Evolutionary conservation across 768 basidiomycete genomes (phyloP).

Genomic region (Auriscalpium orientale): DNA sequence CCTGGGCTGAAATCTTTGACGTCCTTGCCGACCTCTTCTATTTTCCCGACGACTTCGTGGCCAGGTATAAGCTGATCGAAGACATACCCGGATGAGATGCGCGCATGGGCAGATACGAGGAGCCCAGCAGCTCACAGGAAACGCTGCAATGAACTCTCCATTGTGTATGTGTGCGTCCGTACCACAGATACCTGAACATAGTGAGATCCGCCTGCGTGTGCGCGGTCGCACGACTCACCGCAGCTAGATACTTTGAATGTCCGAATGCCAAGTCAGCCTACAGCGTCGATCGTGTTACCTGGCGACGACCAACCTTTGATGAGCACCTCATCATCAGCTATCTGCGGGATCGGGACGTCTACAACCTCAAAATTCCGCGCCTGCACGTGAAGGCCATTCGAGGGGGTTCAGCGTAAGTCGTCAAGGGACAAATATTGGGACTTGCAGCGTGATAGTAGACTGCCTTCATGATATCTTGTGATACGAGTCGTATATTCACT

Average conservation of each 20-base stretch:
- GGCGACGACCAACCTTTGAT: slow-evolving; percentile 47
- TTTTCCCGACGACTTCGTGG: slow-evolving; percentile 65
- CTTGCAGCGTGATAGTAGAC: slow-evolving; percentile 62
- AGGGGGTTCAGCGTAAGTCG: background rate
- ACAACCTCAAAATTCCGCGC: slow-evolving; percentile 60
- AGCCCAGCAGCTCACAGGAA: slow-evolving; percentile 41
- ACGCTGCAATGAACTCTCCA: slow-evolving; percentile 66
- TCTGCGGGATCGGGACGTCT: slow-evolving; percentile 57
- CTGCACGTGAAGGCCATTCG: slow-evolving; percentile 27
- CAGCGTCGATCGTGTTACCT: too few species aligned
- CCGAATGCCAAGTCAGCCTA: background rate
- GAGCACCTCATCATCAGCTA: slow-evolving; percentile 63
- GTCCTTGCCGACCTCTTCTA: slow-evolving; percentile 71
- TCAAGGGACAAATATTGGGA: background rate
- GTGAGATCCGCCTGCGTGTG: background rate
- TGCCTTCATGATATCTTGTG: slow-evolving; percentile 62
- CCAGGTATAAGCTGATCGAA: slow-evolving; percentile 57
- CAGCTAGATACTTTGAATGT: slow-evolving; percentile 18
- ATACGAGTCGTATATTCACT: too few species aligned
- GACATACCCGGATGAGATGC: background rate
- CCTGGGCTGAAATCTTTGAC: slow-evolving; percentile 71
- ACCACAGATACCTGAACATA: slow-evolving; percentile 49
- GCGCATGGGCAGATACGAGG: background rate
- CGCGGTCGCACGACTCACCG: slow-evolving; percentile 10
- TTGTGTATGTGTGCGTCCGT: slow-evolving; percentile 57